Conservation (phyloP, 2,329 filamentous ascomycete species). For the Penicillium sp. region DNA sequence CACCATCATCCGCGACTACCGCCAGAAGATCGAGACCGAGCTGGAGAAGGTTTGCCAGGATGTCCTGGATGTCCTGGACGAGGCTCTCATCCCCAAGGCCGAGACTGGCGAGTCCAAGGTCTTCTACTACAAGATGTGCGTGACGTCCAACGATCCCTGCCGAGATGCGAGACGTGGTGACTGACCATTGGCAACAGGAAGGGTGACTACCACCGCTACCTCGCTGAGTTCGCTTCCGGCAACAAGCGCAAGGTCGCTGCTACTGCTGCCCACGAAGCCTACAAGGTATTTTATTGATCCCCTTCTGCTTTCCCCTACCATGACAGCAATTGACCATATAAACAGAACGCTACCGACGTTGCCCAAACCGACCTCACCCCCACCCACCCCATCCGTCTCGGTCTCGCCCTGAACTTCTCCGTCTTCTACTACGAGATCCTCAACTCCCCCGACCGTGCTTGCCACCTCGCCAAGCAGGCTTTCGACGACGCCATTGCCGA, state of each 20-base stretch:
- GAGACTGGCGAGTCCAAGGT: conserved; percentile 98
- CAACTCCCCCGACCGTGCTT: conserved; percentile 95
- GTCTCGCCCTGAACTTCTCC: conserved; percentile 97
- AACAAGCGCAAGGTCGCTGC: conserved; percentile 94
- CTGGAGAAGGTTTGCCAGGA: conserved; percentile 98
- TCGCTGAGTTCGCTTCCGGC: conserved; percentile 91
- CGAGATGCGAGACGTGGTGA: conserved; percentile 66
- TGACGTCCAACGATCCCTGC: not conserved
- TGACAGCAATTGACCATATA: not conserved
- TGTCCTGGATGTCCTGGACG: conserved; percentile 90
- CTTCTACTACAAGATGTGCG: conserved; percentile 99
- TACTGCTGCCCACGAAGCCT: conserved; percentile 92
- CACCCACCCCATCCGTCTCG: conserved; percentile 96
- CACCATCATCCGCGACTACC: conserved; percentile 90
- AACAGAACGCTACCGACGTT: conserved; percentile 86
- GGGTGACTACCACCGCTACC: conserved; percentile 99
- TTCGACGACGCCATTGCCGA: conserved; percentile 98
- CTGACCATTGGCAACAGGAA: conserved; percentile 77
- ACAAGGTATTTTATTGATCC: conserved; percentile 69
- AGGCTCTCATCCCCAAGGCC: conserved; percentile 91
- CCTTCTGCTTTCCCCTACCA: not conserved
- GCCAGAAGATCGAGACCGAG: conserved; percentile 96
- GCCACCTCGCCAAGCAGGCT: conserved; percentile 98
- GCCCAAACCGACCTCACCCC: conserved; percentile 96
- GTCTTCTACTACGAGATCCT: conserved; percentile 99